A percentile compares a stretch with the other conserved stretches of the same genome.
Conservation (phyloP, 805 yeast genomes). For the Starmerella tilneyi region DNA sequence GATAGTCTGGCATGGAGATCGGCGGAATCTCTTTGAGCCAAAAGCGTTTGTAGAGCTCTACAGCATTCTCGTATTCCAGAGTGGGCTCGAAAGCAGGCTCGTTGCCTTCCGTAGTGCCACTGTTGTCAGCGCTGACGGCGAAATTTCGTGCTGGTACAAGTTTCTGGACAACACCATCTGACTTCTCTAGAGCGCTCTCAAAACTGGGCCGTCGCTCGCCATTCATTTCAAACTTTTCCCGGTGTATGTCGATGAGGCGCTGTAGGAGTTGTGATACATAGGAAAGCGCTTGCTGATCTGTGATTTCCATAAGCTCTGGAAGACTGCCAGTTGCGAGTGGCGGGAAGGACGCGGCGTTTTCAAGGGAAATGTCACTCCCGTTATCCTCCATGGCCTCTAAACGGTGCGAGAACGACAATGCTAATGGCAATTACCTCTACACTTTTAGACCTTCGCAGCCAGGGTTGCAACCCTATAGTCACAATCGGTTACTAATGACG, state of each 20-base stretch:
- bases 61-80: slow-evolving; percentile 10
- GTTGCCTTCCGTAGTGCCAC: not conserved
- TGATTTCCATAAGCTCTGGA: slow-evolving; percentile 13
- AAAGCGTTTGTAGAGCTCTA: slow-evolving; percentile 20
- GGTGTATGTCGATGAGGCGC: slow-evolving; percentile 20
- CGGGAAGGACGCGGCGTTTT: not conserved
- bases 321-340: not conserved
- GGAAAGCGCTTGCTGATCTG: slow-evolving; percentile 24
- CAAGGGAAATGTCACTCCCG: not conserved
- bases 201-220: slow-evolving; percentile 18
- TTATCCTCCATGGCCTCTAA: not conserved
- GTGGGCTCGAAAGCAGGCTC: not conserved
- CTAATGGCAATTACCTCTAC: no score
- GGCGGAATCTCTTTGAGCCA: slow-evolving; percentile 26
- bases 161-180: not conserved
- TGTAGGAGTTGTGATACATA: slow-evolving; percentile 23
- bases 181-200: slow-evolving; percentile 12
- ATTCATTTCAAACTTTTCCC: not conserved
- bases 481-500: no score
- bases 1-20: slow-evolving; percentile 29
- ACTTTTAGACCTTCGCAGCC: no score
- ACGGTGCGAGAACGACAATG: not conserved
- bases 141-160: slow-evolving; percentile 3
- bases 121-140: not conserved
- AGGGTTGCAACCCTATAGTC: no score